phyloP scores from a whole-genome alignment of 306 rosid species.

The Geum urbanum region DNA sequence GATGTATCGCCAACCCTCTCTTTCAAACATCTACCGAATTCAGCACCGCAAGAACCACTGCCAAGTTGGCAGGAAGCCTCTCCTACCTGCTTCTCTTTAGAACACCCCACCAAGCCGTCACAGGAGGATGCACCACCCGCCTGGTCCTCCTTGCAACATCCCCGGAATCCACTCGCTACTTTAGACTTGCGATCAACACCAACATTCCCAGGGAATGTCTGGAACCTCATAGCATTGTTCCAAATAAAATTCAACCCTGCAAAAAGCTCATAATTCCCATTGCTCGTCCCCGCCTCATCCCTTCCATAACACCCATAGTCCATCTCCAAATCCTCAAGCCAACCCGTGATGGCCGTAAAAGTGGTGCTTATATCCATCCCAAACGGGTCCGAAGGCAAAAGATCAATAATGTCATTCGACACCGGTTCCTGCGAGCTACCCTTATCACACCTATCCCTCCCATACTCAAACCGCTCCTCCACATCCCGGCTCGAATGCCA shows the following conservation, averaged over 20 bases:
- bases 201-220: constrained; percentile 34
- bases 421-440: constrained; percentile 54
- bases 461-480: constrained; percentile 56
- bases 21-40: constrained; percentile 23
- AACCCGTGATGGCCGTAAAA: constrained; percentile 72
- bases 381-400: constrained; percentile 90
- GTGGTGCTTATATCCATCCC: constrained; percentile 66
- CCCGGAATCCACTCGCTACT: constrained; percentile 27
- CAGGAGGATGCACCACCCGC: constrained; percentile 31
- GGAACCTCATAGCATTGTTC: constrained; percentile 60
- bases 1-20: constrained; percentile 32
- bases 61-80: constrained; percentile 27
- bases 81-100: constrained; percentile 31
- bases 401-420: constrained; percentile 71
- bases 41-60: constrained; percentile 22
- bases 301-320: constrained; percentile 50
- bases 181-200: constrained; percentile 28
- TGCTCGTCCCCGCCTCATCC: constrained; percentile 40
- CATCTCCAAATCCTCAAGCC: constrained; percentile 76
- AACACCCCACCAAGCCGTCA: constrained; percentile 32
- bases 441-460: constrained; percentile 57
- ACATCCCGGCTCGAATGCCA: constrained; percentile 49
- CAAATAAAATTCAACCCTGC: constrained; percentile 62
- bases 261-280: constrained; percentile 42
- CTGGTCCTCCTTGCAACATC: constrained; percentile 28